A percentile compares a stretch with the other conserved stretches of the same genome.
These are phyloP conservation scores for Kappamyces sp. DNA, from an alignment of 192 early-diverging fungal species.

Conservation along the genomic window DNA sequence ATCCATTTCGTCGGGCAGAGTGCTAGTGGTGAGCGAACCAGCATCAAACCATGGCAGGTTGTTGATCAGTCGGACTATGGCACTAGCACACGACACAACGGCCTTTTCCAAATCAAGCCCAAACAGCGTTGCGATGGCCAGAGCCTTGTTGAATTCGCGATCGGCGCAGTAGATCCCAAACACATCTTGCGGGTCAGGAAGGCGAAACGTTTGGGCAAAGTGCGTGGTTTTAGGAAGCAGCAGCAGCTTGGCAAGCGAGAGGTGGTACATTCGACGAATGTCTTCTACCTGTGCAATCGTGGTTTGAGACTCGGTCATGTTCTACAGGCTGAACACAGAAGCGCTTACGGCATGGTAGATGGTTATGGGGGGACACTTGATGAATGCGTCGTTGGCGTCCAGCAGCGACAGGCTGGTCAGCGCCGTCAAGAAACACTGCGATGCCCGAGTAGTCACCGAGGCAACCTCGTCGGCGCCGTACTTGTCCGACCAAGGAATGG, in stretches of 20 bases:
- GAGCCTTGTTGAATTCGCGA: not conserved
- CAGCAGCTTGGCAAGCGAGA: conserved; percentile 3
- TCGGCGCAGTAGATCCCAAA: conserved; percentile 2
- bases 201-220: conserved; percentile 3
- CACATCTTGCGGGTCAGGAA: conserved; percentile 4
- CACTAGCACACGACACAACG: not conserved
- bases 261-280: not conserved
- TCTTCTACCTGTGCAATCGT: not conserved
- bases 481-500: not conserved
- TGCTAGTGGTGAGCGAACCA: not conserved
- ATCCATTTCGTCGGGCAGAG: not conserved
- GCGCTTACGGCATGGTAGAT: too few species aligned
- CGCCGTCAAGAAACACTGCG: conserved; percentile 8
- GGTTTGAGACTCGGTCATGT: not conserved
- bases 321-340: too few species aligned
- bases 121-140: conserved; percentile 5
- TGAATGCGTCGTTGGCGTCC: conserved; percentile 9
- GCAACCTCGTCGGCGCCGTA: not conserved
- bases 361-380: too few species aligned
- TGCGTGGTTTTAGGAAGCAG: not conserved
- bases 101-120: conserved; percentile 1
- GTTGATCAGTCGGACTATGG: not conserved
- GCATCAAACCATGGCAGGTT: not conserved
- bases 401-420: conserved; percentile 1
- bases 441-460: not conserved